Percentiles rank a stretch among this genome's conserved stretches.
Evolutionary conservation across 169 alveolate species (phyloP).

Genomic region (Plasmodium relictum): DNA sequence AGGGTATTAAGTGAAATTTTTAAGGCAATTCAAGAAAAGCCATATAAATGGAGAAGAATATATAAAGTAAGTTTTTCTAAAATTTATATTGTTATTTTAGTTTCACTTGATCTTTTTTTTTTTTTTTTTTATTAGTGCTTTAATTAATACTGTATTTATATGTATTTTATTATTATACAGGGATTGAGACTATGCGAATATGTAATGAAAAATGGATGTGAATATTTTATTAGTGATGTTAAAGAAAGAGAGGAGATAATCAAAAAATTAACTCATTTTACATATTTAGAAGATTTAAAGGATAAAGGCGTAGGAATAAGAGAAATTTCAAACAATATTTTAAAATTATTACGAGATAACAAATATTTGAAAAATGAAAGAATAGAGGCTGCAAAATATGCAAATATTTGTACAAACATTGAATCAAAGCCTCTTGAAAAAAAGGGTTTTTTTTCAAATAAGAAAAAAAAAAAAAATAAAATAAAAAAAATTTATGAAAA

Average conservation of each 20-base stretch:
- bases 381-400: constrained; percentile 77
- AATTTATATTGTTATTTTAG: background rate
- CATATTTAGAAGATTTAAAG: constrained; percentile 52
- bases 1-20: constrained; percentile 56
- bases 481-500: constrained; percentile 10
- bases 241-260: constrained; percentile 64
- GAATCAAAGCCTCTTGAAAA: constrained; percentile 64
- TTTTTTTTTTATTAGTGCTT: background rate
- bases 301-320: constrained; percentile 67
- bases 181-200: constrained; percentile 61
- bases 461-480: constrained; percentile 26
- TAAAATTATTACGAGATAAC: constrained; percentile 42
- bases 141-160: background rate
- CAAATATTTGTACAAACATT: constrained; percentile 56
- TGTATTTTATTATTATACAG: constrained; percentile 1
- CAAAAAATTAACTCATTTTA: constrained; percentile 64
- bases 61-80: constrained; percentile 21
- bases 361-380: constrained; percentile 68
- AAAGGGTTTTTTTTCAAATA: constrained; percentile 60
- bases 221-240: constrained; percentile 71
- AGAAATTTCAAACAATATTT: constrained; percentile 67
- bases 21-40: constrained; percentile 74
- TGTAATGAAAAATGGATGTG: constrained; percentile 74
- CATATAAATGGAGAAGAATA: constrained; percentile 71
- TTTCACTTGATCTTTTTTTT: constrained; percentile 4